A percentile compares a stretch with the other conserved stretches of the same genome.
Conservation (phyloP, 1,139 yeast genomes). For the Waltiozyma sp. region DNA sequence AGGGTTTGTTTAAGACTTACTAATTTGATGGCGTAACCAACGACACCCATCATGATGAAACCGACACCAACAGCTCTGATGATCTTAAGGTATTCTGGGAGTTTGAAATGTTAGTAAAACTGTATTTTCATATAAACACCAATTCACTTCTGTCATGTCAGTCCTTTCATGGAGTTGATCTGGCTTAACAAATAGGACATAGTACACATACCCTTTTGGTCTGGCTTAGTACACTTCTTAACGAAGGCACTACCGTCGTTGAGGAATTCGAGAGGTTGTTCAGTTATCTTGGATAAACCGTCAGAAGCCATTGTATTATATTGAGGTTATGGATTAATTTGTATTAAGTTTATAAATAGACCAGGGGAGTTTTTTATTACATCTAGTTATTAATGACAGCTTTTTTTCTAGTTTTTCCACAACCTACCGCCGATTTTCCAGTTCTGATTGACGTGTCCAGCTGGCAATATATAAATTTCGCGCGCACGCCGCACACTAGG, state of each 20-base stretch:
- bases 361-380: no score
- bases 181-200: no score
- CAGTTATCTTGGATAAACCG: constrained; percentile 74
- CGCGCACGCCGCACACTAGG: neutral
- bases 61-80: constrained; percentile 96
- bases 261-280: constrained; percentile 83
- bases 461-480: neutral
- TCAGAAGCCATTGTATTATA: constrained; percentile 35
- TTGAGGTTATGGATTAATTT: neutral
- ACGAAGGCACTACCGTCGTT: constrained; percentile 85
- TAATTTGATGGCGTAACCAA: constrained; percentile 90
- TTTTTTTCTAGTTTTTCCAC: neutral
- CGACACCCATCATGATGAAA: constrained; percentile 94
- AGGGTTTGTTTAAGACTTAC: constrained; percentile 16
- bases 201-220: constrained; percentile 53
- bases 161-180: no score
- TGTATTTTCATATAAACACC: neutral
- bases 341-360: neutral
- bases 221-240: constrained; percentile 89
- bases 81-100: constrained; percentile 68
- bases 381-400: neutral
- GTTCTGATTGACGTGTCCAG: neutral
- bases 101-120: constrained; percentile 19
- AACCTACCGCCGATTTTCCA: neutral
- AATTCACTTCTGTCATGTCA: neutral